phyloP scores from a whole-genome alignment of 345 rosid species.

The Reutealis trisperma region DNA sequence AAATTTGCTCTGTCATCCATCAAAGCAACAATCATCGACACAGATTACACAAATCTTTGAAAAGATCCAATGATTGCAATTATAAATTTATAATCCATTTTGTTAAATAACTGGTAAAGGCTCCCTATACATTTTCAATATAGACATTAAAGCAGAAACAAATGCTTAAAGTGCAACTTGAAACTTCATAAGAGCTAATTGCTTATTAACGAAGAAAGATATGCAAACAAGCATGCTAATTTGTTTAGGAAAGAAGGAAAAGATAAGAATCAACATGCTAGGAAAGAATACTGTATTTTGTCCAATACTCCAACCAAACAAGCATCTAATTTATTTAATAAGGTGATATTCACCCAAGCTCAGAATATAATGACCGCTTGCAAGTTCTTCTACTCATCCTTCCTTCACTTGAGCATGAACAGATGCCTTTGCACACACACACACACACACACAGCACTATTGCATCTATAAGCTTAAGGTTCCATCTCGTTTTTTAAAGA shows the following conservation, averaged over 20 bases:
- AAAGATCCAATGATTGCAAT: background rate
- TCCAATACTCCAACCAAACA: background rate
- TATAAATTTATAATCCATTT: too few species aligned
- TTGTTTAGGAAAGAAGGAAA: background rate
- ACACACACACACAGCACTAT: background rate
- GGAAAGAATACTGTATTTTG: background rate
- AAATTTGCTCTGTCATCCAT: constrained; percentile 69
- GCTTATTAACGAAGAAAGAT: background rate
- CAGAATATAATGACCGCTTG: background rate
- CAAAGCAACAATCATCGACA: constrained; percentile 5
- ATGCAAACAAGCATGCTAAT: too few species aligned
- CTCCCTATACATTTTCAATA: background rate
- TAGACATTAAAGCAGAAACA: background rate
- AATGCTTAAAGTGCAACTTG: background rate
- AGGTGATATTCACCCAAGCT: background rate
- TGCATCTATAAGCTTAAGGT: background rate
- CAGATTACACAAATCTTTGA: background rate
- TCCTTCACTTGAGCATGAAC: background rate
- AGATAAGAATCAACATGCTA: background rate
- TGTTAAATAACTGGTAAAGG: background rate
- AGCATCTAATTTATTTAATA: background rate
- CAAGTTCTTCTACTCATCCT: background rate
- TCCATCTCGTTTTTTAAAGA: background rate
- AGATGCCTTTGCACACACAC: background rate
- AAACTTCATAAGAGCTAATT: background rate